These are phyloP conservation scores for Corchorus capsularis DNA, from an alignment of 345 rosid species.

Conservation along the genomic window DNA sequence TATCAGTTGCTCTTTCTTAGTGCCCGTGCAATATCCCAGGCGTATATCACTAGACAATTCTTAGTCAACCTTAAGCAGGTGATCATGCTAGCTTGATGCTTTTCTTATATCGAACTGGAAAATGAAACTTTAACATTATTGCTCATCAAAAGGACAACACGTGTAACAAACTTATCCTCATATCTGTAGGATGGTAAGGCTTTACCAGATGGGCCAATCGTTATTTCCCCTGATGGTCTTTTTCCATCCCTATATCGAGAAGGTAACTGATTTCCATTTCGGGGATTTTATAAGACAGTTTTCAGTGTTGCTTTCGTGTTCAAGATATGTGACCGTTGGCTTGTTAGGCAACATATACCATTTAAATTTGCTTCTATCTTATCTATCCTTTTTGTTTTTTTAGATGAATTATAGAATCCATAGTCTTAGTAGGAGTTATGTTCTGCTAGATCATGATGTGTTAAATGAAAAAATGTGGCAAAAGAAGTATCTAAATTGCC, in stretches of 20 bases:
- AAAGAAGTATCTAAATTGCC: slow-evolving; percentile 1
- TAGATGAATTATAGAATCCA: not conserved
- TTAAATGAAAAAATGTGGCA: slow-evolving; percentile 3
- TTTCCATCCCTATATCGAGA: slow-evolving; percentile 92
- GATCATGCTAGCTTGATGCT: slow-evolving; percentile 6
- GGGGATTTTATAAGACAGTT: slow-evolving; percentile 8
- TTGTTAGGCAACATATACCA: not conserved
- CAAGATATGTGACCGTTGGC: slow-evolving; percentile 5
- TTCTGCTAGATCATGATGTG: not conserved
- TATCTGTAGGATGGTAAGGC: slow-evolving; percentile 78
- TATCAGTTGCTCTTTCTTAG: slow-evolving; percentile 91
- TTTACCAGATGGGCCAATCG: slow-evolving; percentile 97
- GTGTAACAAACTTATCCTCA: not conserved
- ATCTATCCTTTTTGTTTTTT: not conserved
- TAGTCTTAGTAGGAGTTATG: slow-evolving; percentile 1
- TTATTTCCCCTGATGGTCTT: slow-evolving; percentile 97
- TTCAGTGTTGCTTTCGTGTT: not conserved
- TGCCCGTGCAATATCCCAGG: slow-evolving; percentile 97
- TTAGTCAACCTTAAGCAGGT: slow-evolving; percentile 93
- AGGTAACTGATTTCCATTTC: slow-evolving; percentile 49
- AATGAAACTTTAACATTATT: not conserved
- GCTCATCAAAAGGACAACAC: not conserved
- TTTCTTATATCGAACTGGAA: slow-evolving; percentile 12
- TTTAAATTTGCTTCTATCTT: not conserved
- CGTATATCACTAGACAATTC: slow-evolving; percentile 82